phyloP scores from a whole-genome alignment of 1,139 yeast genomes.

The Protomyces arabidopsidicola region DNA sequence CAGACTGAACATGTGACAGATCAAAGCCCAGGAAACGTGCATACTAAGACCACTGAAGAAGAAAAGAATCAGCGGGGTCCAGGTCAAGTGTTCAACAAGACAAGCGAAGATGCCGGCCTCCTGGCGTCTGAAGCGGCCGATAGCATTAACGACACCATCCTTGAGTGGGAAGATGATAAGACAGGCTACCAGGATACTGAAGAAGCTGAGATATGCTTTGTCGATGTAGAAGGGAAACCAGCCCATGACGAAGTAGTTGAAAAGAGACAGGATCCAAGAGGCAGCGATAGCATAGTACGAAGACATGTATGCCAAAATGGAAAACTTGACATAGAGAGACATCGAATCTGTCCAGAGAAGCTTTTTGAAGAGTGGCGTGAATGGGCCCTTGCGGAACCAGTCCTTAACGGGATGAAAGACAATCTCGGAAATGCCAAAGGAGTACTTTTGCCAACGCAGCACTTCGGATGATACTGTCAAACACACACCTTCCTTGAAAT shows the following conservation, averaged over 20 bases:
- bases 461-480: constrained; percentile 31
- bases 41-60: constrained; percentile 30
- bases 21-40: constrained; percentile 27
- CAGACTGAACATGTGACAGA: constrained; percentile 29
- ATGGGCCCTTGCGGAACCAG: constrained; percentile 27
- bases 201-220: constrained; percentile 28
- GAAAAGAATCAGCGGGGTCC: constrained; percentile 27
- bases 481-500: constrained; percentile 31
- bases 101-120: constrained; percentile 24
- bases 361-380: constrained; percentile 30
- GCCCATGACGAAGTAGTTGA: constrained; percentile 30
- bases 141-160: constrained; percentile 28
- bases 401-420: constrained; percentile 27
- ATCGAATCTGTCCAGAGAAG: constrained; percentile 25
- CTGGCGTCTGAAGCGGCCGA: constrained; percentile 25
- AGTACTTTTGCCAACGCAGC: constrained; percentile 31
- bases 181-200: constrained; percentile 25
- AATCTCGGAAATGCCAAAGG: constrained; percentile 30
- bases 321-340: constrained; percentile 29
- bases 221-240: constrained; percentile 29
- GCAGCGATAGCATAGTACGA: constrained; percentile 30
- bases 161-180: constrained; percentile 28
- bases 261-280: constrained; percentile 22
- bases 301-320: constrained; percentile 30
- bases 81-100: constrained; percentile 19